These are phyloP conservation scores for Quercus cerris DNA, from an alignment of 306 rosid genomes.

Conservation along the genomic window DNA sequence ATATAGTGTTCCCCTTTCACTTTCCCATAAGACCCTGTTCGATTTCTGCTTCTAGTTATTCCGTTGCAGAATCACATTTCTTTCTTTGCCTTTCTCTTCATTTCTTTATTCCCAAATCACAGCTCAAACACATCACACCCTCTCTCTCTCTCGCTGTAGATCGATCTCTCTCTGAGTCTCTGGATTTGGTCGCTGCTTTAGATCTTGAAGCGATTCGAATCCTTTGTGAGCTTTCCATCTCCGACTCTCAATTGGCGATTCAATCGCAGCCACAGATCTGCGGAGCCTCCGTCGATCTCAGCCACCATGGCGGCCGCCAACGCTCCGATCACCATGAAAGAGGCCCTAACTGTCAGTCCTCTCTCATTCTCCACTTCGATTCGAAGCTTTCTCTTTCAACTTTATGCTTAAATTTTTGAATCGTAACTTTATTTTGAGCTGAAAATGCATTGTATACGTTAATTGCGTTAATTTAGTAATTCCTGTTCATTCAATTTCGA, in stretches of 20 bases:
- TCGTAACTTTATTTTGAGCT: constrained; percentile 12
- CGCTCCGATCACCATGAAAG: constrained; percentile 98
- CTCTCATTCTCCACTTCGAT: neutral
- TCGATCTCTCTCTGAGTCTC: constrained; percentile 40
- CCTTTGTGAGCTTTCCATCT: constrained; percentile 28
- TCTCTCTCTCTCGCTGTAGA: constrained; percentile 27
- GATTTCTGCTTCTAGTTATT: constrained; percentile 26
- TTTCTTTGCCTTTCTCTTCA: constrained; percentile 20
- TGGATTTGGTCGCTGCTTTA: constrained; percentile 40
- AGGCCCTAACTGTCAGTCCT: constrained; percentile 78
- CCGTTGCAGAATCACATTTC: constrained; percentile 26
- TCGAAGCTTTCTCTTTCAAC: neutral
- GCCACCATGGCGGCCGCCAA: constrained; percentile 91
- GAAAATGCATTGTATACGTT: neutral
- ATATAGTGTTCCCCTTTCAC: neutral
- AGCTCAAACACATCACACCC: constrained; percentile 13
- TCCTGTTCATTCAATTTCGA: constrained; percentile 20
- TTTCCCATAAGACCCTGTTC: neutral
- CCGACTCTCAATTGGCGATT: constrained; percentile 25
- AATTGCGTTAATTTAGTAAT: neutral
- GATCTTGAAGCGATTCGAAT: constrained; percentile 66
- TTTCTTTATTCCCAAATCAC: constrained; percentile 30
- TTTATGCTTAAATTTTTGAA: constrained; percentile 28
- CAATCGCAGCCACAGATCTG: constrained; percentile 46
- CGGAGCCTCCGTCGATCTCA: constrained; percentile 42